These are phyloP conservation scores for Cynanchum wilfordii DNA, from an alignment of 257 asterid species.

Conservation along the genomic window DNA sequence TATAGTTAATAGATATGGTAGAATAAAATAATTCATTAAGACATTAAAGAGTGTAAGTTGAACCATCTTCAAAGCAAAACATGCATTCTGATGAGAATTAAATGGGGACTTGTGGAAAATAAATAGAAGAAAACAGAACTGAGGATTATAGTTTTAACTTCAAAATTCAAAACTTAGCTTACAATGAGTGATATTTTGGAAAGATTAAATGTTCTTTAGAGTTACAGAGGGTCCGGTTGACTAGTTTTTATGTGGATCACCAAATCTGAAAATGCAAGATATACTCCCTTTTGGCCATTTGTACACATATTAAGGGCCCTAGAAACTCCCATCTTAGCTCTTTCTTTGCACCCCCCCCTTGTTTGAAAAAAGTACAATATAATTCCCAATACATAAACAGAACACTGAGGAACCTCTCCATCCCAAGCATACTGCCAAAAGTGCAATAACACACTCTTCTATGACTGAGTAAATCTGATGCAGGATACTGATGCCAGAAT, in stretches of 20 bases:
- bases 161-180: not conserved
- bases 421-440: not conserved
- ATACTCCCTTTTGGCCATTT: too few species aligned
- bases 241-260: not conserved
- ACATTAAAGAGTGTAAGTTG: not conserved
- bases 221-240: not conserved
- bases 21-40: slow-evolving; percentile 6
- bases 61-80: not conserved
- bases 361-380: not conserved
- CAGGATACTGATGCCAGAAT: not conserved
- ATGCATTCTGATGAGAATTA: not conserved
- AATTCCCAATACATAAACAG: not conserved
- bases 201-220: not conserved
- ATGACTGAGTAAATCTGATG: not conserved
- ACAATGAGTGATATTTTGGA: not conserved
- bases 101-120: not conserved
- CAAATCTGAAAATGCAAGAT: not conserved
- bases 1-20: slow-evolving; percentile 13
- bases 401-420: not conserved
- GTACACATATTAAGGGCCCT: too few species aligned
- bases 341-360: too few species aligned
- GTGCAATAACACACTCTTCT: not conserved
- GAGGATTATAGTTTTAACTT: not conserved
- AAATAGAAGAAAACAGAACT: not conserved
- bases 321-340: too few species aligned